Evolutionary conservation across 2,329 filamentous ascomycete genomes (phyloP), one percentile per base, ranked within the genome.

Genomic region (Clonostachys byssicola): DNA sequence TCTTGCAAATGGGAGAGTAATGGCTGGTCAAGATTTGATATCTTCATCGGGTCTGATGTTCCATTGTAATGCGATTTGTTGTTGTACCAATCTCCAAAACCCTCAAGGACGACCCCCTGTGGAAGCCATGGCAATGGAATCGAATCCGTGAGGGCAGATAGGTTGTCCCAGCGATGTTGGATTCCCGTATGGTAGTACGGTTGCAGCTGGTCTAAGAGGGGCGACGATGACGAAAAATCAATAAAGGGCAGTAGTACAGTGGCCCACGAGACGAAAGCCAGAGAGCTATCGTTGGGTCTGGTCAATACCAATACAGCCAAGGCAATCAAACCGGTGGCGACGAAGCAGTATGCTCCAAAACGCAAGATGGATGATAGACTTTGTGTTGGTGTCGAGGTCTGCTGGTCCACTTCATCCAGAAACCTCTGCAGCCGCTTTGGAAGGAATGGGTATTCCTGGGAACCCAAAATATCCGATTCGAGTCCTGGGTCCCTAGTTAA

Each of bases 21-120:
- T 1, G 55, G 54, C 30, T 57, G 51, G 23, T 64, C 49, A 3
- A 65, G 54, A 45, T 67, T 67, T 3, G 62, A 58, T 34, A 65
- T 59, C 30, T 57, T 58, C 16, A 67, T 49, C 3, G 64, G 64
- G 36, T 66, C 64, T 17, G 51, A 46, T 2, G 50, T 51, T 4
- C 63, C 57, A 34, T 53, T 54, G 46, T 67, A 67, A 42, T 42
- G 36, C 36, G 14, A n/a, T 18, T n/a, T 39, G 36, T 39, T 39
- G 7, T 6, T 17, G 40, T 42, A 42, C 40, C 40, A 42, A 20
- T 42, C 40, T 13, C 20, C 40, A 20, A 42, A 42, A 16, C 40
- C 40, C 13, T 17, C 20, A 14, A 42, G 36, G 14, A 18, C 6
- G 13, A 14, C 13, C 14, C 20, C 20, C 17, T n/a, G 7, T 17